Percentiles rank a stretch among this genome's conserved stretches.
phyloP scores from a whole-genome alignment of 345 rosid genomes.

The Eucalyptus regnans region DNA sequence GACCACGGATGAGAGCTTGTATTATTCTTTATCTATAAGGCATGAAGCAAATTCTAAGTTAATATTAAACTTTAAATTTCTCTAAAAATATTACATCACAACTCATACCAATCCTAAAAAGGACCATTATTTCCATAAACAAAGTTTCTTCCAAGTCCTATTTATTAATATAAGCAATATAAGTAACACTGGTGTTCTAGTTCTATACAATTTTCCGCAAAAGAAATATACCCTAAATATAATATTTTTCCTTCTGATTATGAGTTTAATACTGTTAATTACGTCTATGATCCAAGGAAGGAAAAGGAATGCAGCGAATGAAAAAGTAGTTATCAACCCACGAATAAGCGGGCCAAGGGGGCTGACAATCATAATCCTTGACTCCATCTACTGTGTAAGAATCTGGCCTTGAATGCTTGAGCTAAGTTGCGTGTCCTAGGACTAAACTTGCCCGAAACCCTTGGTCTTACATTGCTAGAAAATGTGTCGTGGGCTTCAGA shows the following conservation, averaged over 20 bases:
- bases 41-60: background rate
- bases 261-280: background rate
- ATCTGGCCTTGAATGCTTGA: background rate
- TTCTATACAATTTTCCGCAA: background rate
- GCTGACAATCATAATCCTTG: background rate
- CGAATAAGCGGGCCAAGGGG: background rate
- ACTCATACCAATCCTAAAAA: background rate
- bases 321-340: conserved; percentile 5
- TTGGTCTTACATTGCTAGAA: background rate
- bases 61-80: background rate
- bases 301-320: conserved; percentile 1
- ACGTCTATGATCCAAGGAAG: background rate
- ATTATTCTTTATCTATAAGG: no score
- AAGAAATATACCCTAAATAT: background rate
- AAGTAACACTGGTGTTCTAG: background rate
- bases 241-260: background rate
- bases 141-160: background rate
- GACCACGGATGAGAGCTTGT: no score
- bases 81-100: background rate
- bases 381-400: background rate
- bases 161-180: background rate
- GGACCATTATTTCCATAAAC: no score
- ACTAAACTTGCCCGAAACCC: background rate
- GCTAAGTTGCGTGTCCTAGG: background rate
- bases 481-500: background rate